Conservation (phyloP, 805 yeast genomes). For the Danielia reshetovae region DNA sequence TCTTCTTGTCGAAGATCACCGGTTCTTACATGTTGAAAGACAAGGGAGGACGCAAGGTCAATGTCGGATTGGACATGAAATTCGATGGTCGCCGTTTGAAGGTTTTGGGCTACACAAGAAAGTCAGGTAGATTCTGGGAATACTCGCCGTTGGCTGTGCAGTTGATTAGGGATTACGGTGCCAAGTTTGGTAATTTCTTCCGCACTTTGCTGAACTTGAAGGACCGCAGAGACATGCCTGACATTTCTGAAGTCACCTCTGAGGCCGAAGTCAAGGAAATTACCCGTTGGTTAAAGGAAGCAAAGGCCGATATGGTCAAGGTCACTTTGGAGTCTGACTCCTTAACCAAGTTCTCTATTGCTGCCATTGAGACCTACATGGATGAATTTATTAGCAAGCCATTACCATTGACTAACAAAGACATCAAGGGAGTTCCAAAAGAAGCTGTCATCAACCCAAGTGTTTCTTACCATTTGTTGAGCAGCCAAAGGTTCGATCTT, state of each 20-base stretch:
- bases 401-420: conserved; percentile 43
- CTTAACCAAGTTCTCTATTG: conserved; percentile 60
- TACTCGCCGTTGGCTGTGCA: conserved; percentile 71
- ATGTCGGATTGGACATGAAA: conserved; percentile 82
- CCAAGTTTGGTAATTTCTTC: conserved; percentile 61
- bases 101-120: conserved; percentile 82
- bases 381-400: conserved; percentile 46
- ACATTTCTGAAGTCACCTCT: conserved; percentile 31
- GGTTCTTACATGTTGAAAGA: conserved; percentile 64
- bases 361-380: conserved; percentile 62
- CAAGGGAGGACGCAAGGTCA: conserved; percentile 41
- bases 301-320: conserved; percentile 45
- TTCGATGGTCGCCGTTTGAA: conserved; percentile 75
- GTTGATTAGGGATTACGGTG: conserved; percentile 57
- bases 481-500: conserved; percentile 70
- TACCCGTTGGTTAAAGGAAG: conserved; percentile 48
- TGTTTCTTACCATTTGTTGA: conserved; percentile 65
- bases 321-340: conserved; percentile 79
- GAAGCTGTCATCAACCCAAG: conserved; percentile 76
- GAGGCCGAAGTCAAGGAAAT: conserved; percentile 42
- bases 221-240: conserved; percentile 32
- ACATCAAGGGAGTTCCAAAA: conserved; percentile 77
- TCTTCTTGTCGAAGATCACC: conserved; percentile 73
- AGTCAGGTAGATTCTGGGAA: conserved; percentile 67
- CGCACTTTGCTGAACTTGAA: conserved; percentile 24